Base-by-base conservation (phyloP, 2,329 filamentous ascomycete genomes). In the Didymella segeticola region DNA sequence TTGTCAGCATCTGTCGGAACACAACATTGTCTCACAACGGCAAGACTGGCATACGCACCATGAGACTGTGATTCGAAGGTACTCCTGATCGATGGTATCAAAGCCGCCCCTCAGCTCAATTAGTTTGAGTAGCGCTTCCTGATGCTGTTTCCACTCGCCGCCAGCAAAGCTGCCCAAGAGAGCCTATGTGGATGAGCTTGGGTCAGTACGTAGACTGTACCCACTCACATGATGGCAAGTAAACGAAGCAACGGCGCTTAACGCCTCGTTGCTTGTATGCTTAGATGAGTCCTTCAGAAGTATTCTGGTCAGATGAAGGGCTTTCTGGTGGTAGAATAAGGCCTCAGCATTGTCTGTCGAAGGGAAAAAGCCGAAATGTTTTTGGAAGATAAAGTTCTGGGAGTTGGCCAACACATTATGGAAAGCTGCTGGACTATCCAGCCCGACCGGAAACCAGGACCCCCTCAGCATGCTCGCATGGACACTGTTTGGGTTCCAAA, bases 141-240 rank as follows among this genome's bases (percentile, higher is more conserved):
- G 62, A 39, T 72, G 69, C 12, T 64, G 57, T 4, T 59, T 50
- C 63, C 63, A 70, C 17, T 63, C 61, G 12, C 37, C 56, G 14
- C 59, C 50, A 8, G 52, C 47, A 26, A 68, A 70, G 12, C 39
- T 61, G 11, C 63, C 63, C 15, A 66, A 42, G 11, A 66, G 22
- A 36, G 62, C 52, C 63, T 66, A 8, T 2, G 4, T 1, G 3
- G 22, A 31, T 64, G 23, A 64, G 53, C 42, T 14, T 12, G 26
- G 12, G 2, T n/a, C 3, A 7, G 23, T 6, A 20, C 12, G 2
- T 3, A 7, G n/a, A 2, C 10, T 6, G 19, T 9, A 6, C 15
- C 9, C 19, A 46, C 61, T 57, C 52, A 70, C 68, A 55, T 67
- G 59, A 47, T 71, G 66, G 12, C 63, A 66, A 61, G 68, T 69